These are phyloP conservation scores for Stropharia rugosoannulata DNA, from an alignment of 768 basidiomycete genomes.

Conservation along the genomic window DNA sequence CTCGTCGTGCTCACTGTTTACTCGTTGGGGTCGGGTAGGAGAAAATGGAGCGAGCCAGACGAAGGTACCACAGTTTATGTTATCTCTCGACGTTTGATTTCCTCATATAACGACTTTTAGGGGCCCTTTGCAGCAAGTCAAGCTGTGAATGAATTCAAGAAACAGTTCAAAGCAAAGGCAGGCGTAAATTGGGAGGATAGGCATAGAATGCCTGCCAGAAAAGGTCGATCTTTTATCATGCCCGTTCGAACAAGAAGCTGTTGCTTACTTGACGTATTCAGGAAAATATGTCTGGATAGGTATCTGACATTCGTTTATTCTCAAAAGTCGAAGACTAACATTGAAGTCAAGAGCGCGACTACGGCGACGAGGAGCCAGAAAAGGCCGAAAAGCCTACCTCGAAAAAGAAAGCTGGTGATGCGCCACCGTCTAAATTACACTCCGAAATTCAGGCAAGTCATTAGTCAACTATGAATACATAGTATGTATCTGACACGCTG, in stretches of 20 bases:
- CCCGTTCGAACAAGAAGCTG: not conserved
- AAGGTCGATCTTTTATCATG: not conserved
- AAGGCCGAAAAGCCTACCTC: not conserved
- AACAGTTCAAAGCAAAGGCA: constrained; percentile 10
- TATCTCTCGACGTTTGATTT: not conserved
- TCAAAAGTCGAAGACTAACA: not conserved
- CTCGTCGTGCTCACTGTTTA: not conserved
- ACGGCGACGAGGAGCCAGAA: constrained; percentile 1
- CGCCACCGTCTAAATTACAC: constrained; percentile 1
- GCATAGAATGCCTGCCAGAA: constrained; percentile 6
- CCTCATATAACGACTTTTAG: not conserved
- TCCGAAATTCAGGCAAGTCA: constrained; percentile 7
- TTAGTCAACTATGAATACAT: not conserved
- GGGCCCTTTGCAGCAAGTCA: not conserved
- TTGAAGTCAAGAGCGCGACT: constrained; percentile 4
- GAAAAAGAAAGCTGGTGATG: not conserved
- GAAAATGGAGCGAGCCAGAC: constrained; percentile 7
- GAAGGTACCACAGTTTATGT: not conserved
- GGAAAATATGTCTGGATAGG: constrained; percentile 11
- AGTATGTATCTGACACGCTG: not conserved
- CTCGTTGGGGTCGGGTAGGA: constrained; percentile 10
- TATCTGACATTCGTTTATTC: not conserved
- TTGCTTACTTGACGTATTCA: not conserved
- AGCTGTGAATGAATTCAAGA: constrained; percentile 7
- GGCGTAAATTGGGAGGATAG: constrained; percentile 6